Conservation (phyloP, 2,329 filamentous ascomycete genomes). For the Cryoendolithus antarcticus region DNA sequence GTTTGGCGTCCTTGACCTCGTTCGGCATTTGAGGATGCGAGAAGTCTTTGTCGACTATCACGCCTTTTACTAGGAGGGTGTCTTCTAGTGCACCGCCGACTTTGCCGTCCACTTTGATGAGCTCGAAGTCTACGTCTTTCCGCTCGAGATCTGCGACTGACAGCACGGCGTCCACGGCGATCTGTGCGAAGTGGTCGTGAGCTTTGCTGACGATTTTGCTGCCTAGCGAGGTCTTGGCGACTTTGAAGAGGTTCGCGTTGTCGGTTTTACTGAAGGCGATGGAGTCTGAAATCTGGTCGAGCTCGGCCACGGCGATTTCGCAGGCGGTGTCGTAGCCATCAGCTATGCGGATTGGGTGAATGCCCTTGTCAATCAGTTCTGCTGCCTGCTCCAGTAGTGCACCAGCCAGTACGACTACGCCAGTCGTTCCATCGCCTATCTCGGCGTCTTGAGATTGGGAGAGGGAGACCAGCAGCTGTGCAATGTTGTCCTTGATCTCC, state of each 20-base stretch:
- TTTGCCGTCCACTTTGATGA: constrained; percentile 99
- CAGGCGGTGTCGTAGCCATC: constrained; percentile 97
- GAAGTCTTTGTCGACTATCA: constrained; percentile 99
- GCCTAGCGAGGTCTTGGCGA: constrained; percentile 87
- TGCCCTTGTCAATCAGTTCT: constrained; percentile 98
- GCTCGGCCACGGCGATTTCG: constrained; percentile 84
- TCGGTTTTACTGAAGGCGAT: constrained; percentile 74
- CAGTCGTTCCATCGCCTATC: constrained; percentile 95
- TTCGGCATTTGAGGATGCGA: constrained; percentile 98
- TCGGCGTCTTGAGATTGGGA: constrained; percentile 98
- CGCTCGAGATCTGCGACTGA: constrained; percentile 92
- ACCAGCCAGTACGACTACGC: constrained; percentile 90
- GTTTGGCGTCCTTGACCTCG: constrained; percentile 87
- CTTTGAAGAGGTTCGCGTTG: constrained; percentile 79
- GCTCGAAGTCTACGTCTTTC: constrained; percentile 95
- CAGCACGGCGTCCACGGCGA: constrained; percentile 91
- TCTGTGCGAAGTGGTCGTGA: constrained; percentile 94
- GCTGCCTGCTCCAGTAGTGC: constrained; percentile 92
- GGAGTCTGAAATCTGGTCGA: constrained; percentile 85
- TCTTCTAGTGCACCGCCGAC: constrained; percentile 90
- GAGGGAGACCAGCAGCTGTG: constrained; percentile 89
- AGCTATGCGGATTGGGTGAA: constrained; percentile 95
- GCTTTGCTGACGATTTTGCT: constrained; percentile 99
- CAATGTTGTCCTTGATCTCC: constrained; percentile 98
- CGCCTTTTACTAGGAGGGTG: constrained; percentile 87